These are phyloP conservation scores for Aegilops bicornis DNA, from an alignment of 176 grass and related monocot species.

Conservation along the genomic window DNA sequence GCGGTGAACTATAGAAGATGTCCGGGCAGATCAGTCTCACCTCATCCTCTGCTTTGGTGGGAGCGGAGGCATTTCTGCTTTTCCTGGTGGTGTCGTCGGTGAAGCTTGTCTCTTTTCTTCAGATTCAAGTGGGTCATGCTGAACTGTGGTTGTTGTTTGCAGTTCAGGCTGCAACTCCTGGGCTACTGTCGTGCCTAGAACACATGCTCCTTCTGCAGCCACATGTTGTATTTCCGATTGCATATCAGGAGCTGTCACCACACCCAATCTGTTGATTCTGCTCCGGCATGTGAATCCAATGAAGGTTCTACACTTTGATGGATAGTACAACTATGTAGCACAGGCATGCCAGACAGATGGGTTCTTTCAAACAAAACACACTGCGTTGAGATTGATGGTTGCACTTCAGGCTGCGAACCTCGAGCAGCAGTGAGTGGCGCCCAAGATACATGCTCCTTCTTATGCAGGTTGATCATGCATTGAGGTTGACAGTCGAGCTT, in stretches of 20 bases:
- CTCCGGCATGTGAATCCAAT: not conserved
- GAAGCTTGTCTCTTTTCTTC: conserved; percentile 30
- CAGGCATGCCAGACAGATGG: no score
- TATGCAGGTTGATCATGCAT: conserved; percentile 30
- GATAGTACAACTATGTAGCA: no score
- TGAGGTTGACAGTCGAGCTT: conserved; percentile 21
- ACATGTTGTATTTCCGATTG: not conserved
- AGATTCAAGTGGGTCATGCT: conserved; percentile 21
- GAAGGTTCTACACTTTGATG: no score
- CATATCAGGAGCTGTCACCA: conserved; percentile 1
- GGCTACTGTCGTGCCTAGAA: not conserved
- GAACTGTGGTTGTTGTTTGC: conserved; percentile 17
- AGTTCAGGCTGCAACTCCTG: conserved; percentile 25
- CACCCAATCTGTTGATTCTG: not conserved
- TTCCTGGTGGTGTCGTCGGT: no score
- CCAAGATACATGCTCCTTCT: conserved; percentile 11
- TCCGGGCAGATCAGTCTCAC: no score
- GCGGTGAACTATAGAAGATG: no score
- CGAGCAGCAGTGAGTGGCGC: not conserved
- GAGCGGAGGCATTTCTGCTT: no score
- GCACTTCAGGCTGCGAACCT: conserved; percentile 11
- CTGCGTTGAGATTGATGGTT: conserved; percentile 32
- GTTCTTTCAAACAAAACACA: no score
- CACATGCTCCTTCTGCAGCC: conserved; percentile 7
- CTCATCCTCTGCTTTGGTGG: no score